phyloP scores from a whole-genome alignment of 2,329 filamentous ascomycete species.

The Nothophaeocryptopus gaeumannii region DNA sequence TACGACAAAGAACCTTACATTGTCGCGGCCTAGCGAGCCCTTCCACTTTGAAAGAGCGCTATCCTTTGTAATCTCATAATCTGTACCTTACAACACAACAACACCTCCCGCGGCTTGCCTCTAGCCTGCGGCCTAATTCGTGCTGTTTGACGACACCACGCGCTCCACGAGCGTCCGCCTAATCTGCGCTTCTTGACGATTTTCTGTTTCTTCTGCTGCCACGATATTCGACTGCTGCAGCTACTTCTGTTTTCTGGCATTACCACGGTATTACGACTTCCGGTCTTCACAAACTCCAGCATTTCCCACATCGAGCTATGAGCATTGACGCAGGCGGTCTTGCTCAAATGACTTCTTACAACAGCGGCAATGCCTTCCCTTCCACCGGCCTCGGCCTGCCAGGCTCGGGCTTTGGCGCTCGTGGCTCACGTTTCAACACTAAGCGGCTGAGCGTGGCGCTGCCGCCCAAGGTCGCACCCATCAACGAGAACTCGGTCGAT shows the following conservation, averaged over 20 bases:
- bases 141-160: conserved; percentile 15
- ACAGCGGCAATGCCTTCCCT: conserved; percentile 50
- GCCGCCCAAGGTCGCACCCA: conserved; percentile 63
- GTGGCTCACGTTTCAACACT: conserved; percentile 74
- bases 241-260: not conserved
- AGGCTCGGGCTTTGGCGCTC: conserved; percentile 77
- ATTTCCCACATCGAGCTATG: conserved; percentile 32
- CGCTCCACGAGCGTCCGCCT: conserved; percentile 16
- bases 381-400: conserved; percentile 72
- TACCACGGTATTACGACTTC: conserved; percentile 24
- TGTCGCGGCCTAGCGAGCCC: conserved; percentile 24
- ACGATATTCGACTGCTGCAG: conserved; percentile 9
- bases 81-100: conserved; percentile 28
- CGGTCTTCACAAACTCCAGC: conserved; percentile 17
- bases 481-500: conserved; percentile 65
- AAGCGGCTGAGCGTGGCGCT: conserved; percentile 84
- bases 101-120: conserved; percentile 25
- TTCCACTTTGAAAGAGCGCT: conserved; percentile 21
- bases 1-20: conserved; percentile 20
- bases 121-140: conserved; percentile 32
- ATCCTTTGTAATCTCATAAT: conserved; percentile 36
- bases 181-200: conserved; percentile 23
- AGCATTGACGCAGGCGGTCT: conserved; percentile 96
- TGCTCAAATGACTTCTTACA: conserved; percentile 95
- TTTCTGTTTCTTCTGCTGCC: conserved; percentile 13